phyloP scores from a whole-genome alignment of 2,329 filamentous ascomycete genomes.

The Colletotrichum endophyticum region DNA sequence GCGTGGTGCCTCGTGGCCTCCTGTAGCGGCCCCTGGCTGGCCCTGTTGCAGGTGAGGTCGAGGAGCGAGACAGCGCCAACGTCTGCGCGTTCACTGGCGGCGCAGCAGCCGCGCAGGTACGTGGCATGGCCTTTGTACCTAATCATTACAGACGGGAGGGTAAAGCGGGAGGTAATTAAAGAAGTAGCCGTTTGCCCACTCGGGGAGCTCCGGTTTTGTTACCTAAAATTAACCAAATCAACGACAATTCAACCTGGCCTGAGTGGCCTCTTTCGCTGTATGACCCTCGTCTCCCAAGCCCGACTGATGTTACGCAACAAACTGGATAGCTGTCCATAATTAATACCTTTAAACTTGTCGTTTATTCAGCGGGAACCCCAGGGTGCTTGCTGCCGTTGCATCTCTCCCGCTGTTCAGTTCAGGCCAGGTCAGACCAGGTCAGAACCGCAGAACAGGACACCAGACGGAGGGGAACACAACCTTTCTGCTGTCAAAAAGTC shows the following conservation, averaged over 20 bases:
- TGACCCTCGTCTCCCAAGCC: not conserved
- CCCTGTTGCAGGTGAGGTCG: not conserved
- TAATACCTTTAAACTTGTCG: not conserved
- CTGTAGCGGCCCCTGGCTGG: not conserved
- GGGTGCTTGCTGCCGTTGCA: not conserved
- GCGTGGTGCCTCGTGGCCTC: conserved; percentile 3
- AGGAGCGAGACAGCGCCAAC: not conserved
- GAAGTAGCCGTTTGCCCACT: not conserved
- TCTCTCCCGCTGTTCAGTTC: not conserved
- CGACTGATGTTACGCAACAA: not conserved
- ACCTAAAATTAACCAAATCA: not conserved
- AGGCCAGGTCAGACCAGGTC: not conserved
- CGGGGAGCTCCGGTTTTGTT: not conserved
- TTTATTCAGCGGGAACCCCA: conserved; percentile 7
- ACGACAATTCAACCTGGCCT: not conserved
- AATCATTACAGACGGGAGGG: not conserved
- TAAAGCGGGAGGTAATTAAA: not conserved
- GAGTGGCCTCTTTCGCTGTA: not conserved
- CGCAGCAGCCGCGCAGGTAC: not conserved
- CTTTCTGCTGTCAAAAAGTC: not conserved
- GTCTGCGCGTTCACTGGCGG: not conserved
- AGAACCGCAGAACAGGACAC: not conserved
- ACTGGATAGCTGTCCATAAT: not conserved
- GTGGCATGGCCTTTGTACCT: conserved; percentile 1
- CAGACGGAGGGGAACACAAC: not conserved